phyloP scores from a whole-genome alignment of 169 alveolate genomes.

The Plasmodium coatneyi region DNA sequence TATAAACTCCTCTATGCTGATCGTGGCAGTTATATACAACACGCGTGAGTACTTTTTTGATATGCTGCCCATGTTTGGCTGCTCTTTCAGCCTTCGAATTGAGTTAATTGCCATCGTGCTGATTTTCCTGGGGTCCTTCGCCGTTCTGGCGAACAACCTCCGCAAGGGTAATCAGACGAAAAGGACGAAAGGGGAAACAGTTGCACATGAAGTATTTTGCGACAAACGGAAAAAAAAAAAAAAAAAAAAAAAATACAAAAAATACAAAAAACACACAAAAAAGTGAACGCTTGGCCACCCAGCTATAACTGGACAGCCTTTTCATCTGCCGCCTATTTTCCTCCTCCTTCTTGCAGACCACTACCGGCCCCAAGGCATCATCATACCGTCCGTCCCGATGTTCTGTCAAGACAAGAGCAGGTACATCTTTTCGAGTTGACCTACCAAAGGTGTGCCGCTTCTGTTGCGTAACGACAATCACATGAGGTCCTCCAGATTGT shows the following conservation, averaged over 20 bases:
- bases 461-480: neutral
- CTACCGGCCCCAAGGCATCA: conserved; percentile 27
- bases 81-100: conserved; percentile 31
- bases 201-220: too few species aligned
- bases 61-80: conserved; percentile 15
- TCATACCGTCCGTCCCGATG: conserved; percentile 58
- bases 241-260: neutral
- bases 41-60: conserved; percentile 41
- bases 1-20: conserved; percentile 50
- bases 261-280: neutral
- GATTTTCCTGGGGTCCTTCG: conserved; percentile 16
- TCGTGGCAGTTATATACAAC: conserved; percentile 24
- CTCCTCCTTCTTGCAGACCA: neutral
- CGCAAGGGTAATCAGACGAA: neutral
- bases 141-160: conserved; percentile 1
- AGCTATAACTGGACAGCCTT: neutral
- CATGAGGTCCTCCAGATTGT: conserved; percentile 51
- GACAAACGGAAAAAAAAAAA: too few species aligned
- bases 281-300: neutral
- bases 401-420: conserved; percentile 30
- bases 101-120: conserved; percentile 22
- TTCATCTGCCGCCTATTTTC: neutral
- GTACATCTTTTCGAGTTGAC: conserved; percentile 23
- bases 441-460: neutral
- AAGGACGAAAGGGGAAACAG: too few species aligned